Percentiles rank a stretch among this genome's conserved stretches.
Evolutionary conservation across 2,329 filamentous ascomycete genomes (phyloP).

Genomic region (Ceratocystis eucalypticola): DNA sequence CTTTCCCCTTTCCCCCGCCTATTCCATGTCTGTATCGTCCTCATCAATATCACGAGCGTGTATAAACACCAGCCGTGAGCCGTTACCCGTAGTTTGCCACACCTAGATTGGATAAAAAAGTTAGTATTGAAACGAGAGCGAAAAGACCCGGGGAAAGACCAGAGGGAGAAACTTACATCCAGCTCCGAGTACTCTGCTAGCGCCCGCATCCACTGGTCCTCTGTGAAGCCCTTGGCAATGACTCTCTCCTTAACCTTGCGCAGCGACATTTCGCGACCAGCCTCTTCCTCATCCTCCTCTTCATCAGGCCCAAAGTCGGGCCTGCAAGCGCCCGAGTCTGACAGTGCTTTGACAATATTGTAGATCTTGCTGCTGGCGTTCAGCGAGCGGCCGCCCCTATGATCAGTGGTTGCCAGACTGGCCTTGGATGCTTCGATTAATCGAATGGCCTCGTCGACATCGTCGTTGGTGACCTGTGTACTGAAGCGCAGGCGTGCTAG

Average conservation of each 20-base stretch:
- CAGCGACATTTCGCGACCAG: slow-evolving; percentile 62
- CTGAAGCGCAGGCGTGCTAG: slow-evolving; percentile 85
- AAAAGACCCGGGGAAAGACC: background rate
- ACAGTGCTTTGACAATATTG: slow-evolving; percentile 79
- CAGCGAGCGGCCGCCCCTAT: slow-evolving; percentile 54
- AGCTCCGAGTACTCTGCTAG: slow-evolving; percentile 79
- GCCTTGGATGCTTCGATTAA: slow-evolving; percentile 90
- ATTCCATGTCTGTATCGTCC: slow-evolving; percentile 35
- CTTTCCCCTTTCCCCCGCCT: background rate
- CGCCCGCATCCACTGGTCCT: slow-evolving; percentile 76
- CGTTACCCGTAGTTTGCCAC: slow-evolving; percentile 64
- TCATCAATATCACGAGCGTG: slow-evolving; percentile 39
- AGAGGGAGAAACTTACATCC: slow-evolving; percentile 56
- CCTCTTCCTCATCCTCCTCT: slow-evolving; percentile 40
- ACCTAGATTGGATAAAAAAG: slow-evolving; percentile 37
- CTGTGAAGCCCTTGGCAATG: slow-evolving; percentile 90
- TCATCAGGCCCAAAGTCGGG: slow-evolving; percentile 66
- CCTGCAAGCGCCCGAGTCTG: slow-evolving; percentile 73
- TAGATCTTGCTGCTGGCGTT: slow-evolving; percentile 86
- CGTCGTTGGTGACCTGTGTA: slow-evolving; percentile 70
- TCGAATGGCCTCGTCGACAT: slow-evolving; percentile 88
- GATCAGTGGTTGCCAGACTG: slow-evolving; percentile 52
- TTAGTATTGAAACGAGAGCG: slow-evolving; percentile 27
- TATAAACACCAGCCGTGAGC: slow-evolving; percentile 58
- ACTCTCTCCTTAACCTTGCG: slow-evolving; percentile 81